A percentile compares a stretch with the other conserved stretches of the same genome.
phyloP scores from a whole-genome alignment of 495 filamentous ascomycete genomes.

The Aspergillus coremiiformis region DNA sequence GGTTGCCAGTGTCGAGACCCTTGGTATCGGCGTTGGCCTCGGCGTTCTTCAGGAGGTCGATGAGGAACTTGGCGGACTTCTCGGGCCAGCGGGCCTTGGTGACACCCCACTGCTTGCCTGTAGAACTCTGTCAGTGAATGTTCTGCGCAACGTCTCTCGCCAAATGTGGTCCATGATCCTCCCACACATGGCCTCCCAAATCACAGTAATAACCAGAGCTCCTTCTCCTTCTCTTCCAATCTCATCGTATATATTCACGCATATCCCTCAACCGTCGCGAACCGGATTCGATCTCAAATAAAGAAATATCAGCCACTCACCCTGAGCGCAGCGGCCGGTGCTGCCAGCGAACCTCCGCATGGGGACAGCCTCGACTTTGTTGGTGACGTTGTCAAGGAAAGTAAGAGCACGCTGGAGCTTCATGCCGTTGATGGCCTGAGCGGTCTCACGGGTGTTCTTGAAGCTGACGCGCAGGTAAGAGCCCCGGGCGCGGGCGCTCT shows the following conservation, averaged over 20 bases:
- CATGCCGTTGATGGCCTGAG: constrained; percentile 98
- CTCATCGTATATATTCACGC: neutral
- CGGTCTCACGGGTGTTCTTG: constrained; percentile 99
- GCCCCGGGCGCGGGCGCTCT: constrained; percentile 94
- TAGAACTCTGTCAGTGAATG: constrained; percentile 23
- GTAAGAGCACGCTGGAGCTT: constrained; percentile 88
- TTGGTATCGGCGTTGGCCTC: constrained; percentile 99
- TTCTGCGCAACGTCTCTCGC: neutral
- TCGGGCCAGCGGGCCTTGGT: constrained; percentile 94
- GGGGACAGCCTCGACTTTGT: constrained; percentile 92
- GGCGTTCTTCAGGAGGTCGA: constrained; percentile 96
- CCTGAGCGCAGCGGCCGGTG: constrained; percentile 90
- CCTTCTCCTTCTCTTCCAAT: neutral
- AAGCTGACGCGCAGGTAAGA: constrained; percentile 98
- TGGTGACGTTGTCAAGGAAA: constrained; percentile 94
- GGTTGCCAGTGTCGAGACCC: constrained; percentile 93
- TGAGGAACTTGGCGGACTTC: constrained; percentile 97
- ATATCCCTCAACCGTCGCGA: neutral
- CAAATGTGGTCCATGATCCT: neutral
- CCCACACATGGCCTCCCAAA: neutral
- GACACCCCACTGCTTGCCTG: constrained; percentile 98
- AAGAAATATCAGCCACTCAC: constrained; percentile 51
- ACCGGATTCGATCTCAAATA: neutral
- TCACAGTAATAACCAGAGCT: neutral
- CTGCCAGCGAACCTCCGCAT: constrained; percentile 93